Conservation (phyloP, 2,329 filamentous ascomycete genomes). For the Gremmenia infestans region DNA sequence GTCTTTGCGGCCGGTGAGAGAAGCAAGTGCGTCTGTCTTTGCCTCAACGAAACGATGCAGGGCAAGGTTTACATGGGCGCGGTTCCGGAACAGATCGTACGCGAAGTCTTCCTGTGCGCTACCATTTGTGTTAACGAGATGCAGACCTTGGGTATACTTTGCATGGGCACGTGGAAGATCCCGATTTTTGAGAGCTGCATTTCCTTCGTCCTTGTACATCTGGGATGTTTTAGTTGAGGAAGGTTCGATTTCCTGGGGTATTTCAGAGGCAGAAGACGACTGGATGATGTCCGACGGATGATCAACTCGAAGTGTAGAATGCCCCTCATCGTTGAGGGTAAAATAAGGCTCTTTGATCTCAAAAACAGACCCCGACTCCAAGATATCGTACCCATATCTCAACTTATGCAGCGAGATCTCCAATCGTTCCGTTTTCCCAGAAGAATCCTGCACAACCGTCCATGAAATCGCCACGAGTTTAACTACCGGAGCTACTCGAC, state of each 20-base stretch:
- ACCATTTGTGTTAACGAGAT: conserved; percentile 7
- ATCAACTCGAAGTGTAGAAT: conserved; percentile 24
- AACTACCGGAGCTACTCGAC: conserved; percentile 8
- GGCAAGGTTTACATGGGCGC: conserved; percentile 32
- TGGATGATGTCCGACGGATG: conserved; percentile 26
- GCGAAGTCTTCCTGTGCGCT: conserved; percentile 20
- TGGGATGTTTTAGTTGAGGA: conserved; percentile 7
- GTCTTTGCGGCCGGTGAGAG: conserved; percentile 23
- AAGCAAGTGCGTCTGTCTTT: conserved; percentile 29
- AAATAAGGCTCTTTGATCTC: conserved; percentile 30
- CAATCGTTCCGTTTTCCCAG: conserved; percentile 10
- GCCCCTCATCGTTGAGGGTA: conserved; percentile 26
- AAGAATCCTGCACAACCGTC: conserved; percentile 26
- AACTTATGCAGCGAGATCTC: conserved; percentile 32
- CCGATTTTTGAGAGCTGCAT: conserved; percentile 25
- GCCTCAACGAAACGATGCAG: conserved; percentile 33
- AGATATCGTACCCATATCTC: conserved; percentile 27
- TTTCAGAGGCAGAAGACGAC: background rate
- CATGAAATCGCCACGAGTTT: conserved; percentile 29
- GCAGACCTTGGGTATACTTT: conserved; percentile 28
- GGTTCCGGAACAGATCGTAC: conserved; percentile 31
- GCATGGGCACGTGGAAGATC: conserved; percentile 22
- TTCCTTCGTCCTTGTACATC: conserved; percentile 27
- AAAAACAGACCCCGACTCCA: conserved; percentile 27
- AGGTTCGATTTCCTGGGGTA: conserved; percentile 4